Conservation (phyloP, 78 protist species). For the Dictyostelium brefeldianum region DNA sequence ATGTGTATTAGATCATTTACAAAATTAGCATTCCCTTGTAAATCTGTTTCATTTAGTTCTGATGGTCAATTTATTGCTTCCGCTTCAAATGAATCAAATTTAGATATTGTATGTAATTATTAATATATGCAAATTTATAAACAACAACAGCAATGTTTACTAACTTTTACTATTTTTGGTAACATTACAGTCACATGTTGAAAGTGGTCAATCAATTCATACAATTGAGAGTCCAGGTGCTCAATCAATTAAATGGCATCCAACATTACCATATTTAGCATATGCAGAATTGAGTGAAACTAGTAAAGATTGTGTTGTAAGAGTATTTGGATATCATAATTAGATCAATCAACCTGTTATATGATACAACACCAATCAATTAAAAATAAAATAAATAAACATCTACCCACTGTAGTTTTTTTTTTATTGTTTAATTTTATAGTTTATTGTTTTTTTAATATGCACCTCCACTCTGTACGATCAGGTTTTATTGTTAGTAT, state of each 20-base stretch:
- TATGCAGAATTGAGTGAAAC: slow-evolving; percentile 38
- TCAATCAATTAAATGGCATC: slow-evolving; percentile 58
- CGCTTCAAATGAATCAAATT: slow-evolving; percentile 30
- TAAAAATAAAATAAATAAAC: background rate
- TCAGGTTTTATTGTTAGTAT: background rate
- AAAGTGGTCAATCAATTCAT: slow-evolving; percentile 65
- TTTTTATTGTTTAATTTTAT: background rate
- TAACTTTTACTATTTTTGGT: background rate
- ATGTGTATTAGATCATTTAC: slow-evolving; percentile 50
- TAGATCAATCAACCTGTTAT: background rate
- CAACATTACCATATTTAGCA: slow-evolving; percentile 55
- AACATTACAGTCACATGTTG: slow-evolving; percentile 74
- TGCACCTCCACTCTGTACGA: slow-evolving; percentile 51
- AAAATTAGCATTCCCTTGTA: slow-evolving; percentile 26
- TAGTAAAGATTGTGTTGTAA: slow-evolving; percentile 36
- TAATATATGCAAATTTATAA: background rate
- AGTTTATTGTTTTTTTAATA: background rate
- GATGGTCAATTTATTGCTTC: slow-evolving; percentile 78
- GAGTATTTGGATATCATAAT: slow-evolving; percentile 50
- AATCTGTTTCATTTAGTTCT: slow-evolving; percentile 47
- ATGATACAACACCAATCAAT: background rate
- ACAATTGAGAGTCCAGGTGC: slow-evolving; percentile 25
- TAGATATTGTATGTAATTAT: slow-evolving; percentile 57
- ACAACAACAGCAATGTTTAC: background rate
- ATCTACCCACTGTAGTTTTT: background rate